phyloP scores from a whole-genome alignment of 2,329 filamentous ascomycete genomes.

The Pestalotiopsis sp. region DNA sequence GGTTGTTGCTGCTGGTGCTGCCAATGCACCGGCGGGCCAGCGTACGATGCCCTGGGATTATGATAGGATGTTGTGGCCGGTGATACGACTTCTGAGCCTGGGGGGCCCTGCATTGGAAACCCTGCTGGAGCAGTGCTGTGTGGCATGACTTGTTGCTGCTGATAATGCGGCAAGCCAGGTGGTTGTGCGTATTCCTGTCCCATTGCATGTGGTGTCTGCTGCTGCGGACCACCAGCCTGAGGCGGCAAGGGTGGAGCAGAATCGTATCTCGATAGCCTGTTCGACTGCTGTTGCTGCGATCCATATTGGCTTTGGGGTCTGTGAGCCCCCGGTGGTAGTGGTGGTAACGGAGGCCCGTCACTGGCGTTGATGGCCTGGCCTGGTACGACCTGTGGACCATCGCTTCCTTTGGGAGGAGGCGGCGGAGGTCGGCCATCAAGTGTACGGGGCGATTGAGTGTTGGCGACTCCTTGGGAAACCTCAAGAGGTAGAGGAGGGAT shows the following conservation, averaged over 20 bases:
- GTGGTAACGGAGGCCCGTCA: slow-evolving; percentile 31
- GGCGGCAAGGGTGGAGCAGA: slow-evolving; percentile 31
- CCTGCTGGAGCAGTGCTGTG: slow-evolving; percentile 19
- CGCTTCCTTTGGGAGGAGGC: slow-evolving; percentile 54
- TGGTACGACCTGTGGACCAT: slow-evolving; percentile 29
- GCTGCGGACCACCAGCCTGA: slow-evolving; percentile 26
- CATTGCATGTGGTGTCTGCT: slow-evolving; percentile 18
- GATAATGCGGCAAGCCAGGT: slow-evolving; percentile 22
- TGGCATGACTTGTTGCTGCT: slow-evolving; percentile 21
- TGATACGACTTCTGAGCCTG: slow-evolving; percentile 18
- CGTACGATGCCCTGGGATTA: slow-evolving; percentile 16
- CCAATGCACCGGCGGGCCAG: slow-evolving; percentile 25
- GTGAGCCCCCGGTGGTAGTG: slow-evolving; percentile 32
- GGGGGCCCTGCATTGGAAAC: slow-evolving; percentile 22
- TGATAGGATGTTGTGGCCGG: slow-evolving; percentile 16
- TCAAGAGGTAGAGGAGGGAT: slow-evolving; percentile 73
- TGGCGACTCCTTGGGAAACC: slow-evolving; percentile 43
- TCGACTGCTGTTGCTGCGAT: slow-evolving; percentile 17
- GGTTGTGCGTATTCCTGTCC: slow-evolving; percentile 22
- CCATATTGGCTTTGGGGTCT: slow-evolving; percentile 26
- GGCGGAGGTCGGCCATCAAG: slow-evolving; percentile 42
- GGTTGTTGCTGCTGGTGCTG: slow-evolving; percentile 23
- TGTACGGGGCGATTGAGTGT: slow-evolving; percentile 31
- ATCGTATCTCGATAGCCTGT: slow-evolving; percentile 33
- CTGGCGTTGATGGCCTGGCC: slow-evolving; percentile 31